A percentile compares a stretch with the other conserved stretches of the same genome.
Conservation (phyloP, 139 green algal genomes). For the Picochlorum sp. region DNA sequence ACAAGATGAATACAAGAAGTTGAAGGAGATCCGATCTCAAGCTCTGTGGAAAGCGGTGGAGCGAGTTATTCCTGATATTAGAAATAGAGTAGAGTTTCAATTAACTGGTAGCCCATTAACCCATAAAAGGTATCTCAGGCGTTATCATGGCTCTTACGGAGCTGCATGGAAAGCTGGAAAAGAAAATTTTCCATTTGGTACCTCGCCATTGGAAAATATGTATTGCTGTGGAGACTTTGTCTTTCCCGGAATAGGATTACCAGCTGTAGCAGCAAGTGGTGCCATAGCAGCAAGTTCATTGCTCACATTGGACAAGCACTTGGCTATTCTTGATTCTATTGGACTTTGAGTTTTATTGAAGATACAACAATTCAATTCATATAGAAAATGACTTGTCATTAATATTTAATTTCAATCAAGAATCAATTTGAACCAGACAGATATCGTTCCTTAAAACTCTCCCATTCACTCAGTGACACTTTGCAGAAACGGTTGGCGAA, state of each 20-base stretch:
- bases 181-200: conserved; percentile 58
- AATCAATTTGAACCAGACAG: too few species aligned
- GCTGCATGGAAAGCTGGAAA: conserved; percentile 29
- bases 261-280: conserved; percentile 68
- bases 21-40: conserved; percentile 81
- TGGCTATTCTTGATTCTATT: conserved; percentile 52
- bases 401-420: too few species aligned
- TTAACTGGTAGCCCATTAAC: conserved; percentile 87
- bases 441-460: not conserved
- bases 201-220: conserved; percentile 57
- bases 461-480: not conserved
- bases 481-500: not conserved
- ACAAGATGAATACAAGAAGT: conserved; percentile 59
- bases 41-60: conserved; percentile 83
- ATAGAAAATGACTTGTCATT: too few species aligned
- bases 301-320: conserved; percentile 47
- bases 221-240: conserved; percentile 66
- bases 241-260: conserved; percentile 88
- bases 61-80: conserved; percentile 77
- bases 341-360: conserved; percentile 14
- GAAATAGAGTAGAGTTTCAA: conserved; percentile 50
- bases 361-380: not conserved
- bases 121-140: conserved; percentile 75
- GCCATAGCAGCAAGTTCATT: conserved; percentile 76
- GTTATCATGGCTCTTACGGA: conserved; percentile 77